Conservation (phyloP, 371 early-diverging fungal genomes). For the Smittium culicis region DNA sequence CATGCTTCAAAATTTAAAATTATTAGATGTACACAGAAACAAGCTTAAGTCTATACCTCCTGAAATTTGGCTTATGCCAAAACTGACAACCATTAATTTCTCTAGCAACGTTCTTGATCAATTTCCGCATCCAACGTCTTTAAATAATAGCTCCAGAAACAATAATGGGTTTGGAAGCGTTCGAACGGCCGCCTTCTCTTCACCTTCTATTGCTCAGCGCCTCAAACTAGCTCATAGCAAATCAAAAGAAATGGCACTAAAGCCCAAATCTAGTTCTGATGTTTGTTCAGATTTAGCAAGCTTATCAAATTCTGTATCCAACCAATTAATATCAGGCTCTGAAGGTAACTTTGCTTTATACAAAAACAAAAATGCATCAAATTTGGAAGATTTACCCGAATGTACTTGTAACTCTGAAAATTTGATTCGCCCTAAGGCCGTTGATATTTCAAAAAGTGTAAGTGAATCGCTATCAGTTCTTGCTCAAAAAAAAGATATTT, state of each 20-base stretch:
- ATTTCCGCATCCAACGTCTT: constrained; percentile 46
- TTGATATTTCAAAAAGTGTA: neutral
- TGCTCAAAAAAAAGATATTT: too few species aligned
- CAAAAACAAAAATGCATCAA: too few species aligned
- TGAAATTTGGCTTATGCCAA: constrained; percentile 72
- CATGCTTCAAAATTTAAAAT: constrained; percentile 34
- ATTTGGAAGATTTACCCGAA: neutral
- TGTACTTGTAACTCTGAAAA: neutral
- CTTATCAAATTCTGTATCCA: neutral
- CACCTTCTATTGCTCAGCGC: constrained; percentile 15
- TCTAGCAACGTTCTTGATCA: constrained; percentile 61
- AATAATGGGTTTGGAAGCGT: constrained; percentile 29
- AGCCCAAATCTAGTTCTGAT: neutral
- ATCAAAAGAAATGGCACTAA: neutral
- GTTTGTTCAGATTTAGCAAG: neutral
- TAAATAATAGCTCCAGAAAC: constrained; percentile 16
- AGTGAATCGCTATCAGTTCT: neutral
- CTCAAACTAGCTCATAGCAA: neutral
- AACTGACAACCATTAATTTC: constrained; percentile 49
- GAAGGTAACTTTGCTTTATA: neutral
- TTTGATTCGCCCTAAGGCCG: neutral
- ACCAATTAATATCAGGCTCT: neutral
- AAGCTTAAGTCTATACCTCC: constrained; percentile 55
- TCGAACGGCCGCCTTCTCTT: constrained; percentile 24
- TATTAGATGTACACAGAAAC: constrained; percentile 54